Evolutionary conservation across 2,329 filamentous ascomycete species (phyloP), one percentile per base, ranked within the genome.

Genomic region (Zymoseptoria tritici): DNA sequence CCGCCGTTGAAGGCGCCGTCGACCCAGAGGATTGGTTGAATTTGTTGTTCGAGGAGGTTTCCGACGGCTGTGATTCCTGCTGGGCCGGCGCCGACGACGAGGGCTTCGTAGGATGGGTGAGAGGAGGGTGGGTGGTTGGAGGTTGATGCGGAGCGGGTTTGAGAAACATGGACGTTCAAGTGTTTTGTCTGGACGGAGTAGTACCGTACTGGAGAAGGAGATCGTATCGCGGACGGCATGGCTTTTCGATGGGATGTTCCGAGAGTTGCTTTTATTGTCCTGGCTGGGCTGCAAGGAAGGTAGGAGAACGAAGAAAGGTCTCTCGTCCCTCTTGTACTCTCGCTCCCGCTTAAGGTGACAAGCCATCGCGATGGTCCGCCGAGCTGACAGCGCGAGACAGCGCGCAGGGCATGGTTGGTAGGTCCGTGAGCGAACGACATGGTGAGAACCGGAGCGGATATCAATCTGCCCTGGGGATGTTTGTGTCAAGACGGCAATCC

Each of bases 41-140:
- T 73, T 53, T 78, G 76, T 31, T 78, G 77, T 66, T 86, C 82
- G 19, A 87, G 76, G 19, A 87, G 72, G 66, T 84, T 85, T n/a
- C 84, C 84, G 22, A 86, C 76, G 6, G 80, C 80, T 3, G 83
- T 83, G 58, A 86, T 78, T 58, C 84, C 84, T 51, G 81, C 81
- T 3, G 83, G 80, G 16, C 83, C 83, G 57, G 79, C 81, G 55
- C 83, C 83, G 20, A 85, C 80, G 2, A 86, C 83, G 1, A 85
- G 78, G 2, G 82, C 82, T 55, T 77, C 78, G 66, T 78, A 83
- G 16, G 56, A 54, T 6, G 36, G 36, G 36, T 46, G 36, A 46
- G 36, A 46, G 6, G 36, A 16, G 13, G 36, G 36, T 46, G 36
- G 36, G 16, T 46, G 36, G 16, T 46, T 46, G 36, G 13, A 46